These are phyloP conservation scores for Hirschfeldia incana DNA, from an alignment of 345 rosid species.

Conservation along the genomic window DNA sequence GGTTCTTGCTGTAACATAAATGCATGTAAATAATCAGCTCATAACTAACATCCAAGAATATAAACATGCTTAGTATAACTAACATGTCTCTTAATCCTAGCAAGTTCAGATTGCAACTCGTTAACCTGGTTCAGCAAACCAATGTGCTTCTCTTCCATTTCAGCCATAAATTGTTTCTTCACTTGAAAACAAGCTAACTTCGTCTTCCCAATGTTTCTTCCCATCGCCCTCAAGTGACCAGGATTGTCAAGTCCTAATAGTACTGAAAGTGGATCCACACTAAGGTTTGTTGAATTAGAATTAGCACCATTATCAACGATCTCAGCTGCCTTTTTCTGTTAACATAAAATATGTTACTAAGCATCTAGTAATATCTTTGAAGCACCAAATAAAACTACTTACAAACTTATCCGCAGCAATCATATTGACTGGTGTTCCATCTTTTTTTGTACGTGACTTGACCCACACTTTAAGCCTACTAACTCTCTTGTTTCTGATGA, in stretches of 20 bases:
- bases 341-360: not conserved
- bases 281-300: not conserved
- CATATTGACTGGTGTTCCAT: not conserved
- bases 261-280: not conserved
- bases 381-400: not conserved
- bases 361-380: not conserved
- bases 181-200: slow-evolving; percentile 6
- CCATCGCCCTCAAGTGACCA: not conserved
- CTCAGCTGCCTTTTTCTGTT: not conserved
- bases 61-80: too few relatives aligned
- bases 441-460: not conserved
- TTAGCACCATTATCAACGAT: not conserved
- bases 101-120: not conserved
- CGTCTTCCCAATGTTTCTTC: not conserved
- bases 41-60: too few relatives aligned
- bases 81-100: too few relatives aligned
- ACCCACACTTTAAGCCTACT: not conserved
- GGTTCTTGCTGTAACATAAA: too few relatives aligned
- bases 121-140: not conserved
- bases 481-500: not conserved
- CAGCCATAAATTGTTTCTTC: not conserved
- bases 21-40: too few relatives aligned
- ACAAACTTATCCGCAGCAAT: not conserved
- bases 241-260: not conserved
- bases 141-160: not conserved